Base-by-base conservation (phyloP, 495 filamentous ascomycete species). In the Penicillium chermesinum region DNA sequence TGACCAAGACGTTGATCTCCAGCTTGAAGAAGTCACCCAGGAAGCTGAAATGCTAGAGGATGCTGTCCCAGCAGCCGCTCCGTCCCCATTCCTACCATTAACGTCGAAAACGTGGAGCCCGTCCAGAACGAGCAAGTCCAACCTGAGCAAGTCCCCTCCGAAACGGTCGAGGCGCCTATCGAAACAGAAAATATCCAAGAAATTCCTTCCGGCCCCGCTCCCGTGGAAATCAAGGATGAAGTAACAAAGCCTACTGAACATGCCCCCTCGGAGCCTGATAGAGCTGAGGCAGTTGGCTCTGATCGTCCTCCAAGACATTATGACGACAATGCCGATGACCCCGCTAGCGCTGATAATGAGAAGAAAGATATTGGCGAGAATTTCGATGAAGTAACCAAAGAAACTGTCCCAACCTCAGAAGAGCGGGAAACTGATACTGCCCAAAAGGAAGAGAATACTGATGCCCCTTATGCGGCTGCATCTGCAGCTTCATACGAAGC, bases 1-100 rank as follows among this genome's bases (percentile, higher is more conserved):
- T 42, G 58, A 62, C 17, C 46, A 67, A 20, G 63, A 62, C 37
- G 54, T 68, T 33, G 67, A 69, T 15, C 64, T 72, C 43, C 59
- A 71, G 36, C 62, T 61, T 38, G 56, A 57, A 16, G 64, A 65
- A n/a, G 59, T 57, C 15, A 53, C 60, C n/a, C 72, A 67, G 19
- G 63, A 71, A 41, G 59, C 67, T 2, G 70, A 71, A 34, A 75
- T 75, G 72, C 46, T 68, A 19, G 74, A 76, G 44, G 65, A 70
- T 20, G 71, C 71, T 40, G 64, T 66, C 42, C 66, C 62, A 33
- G 60, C 67, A 38, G 60, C 67, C 35, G 52, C 60, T 20, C 61
- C n/a, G n/a, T n/a, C 71, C 41, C 48, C 54, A 19, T 57, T 66
- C 32, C 37, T 68, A 20, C 50, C 66, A 57, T 62, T 18, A 52